Evolutionary conservation across 73 alveolate genomes (phyloP).

Genomic region (Paramecium bursaria): DNA sequence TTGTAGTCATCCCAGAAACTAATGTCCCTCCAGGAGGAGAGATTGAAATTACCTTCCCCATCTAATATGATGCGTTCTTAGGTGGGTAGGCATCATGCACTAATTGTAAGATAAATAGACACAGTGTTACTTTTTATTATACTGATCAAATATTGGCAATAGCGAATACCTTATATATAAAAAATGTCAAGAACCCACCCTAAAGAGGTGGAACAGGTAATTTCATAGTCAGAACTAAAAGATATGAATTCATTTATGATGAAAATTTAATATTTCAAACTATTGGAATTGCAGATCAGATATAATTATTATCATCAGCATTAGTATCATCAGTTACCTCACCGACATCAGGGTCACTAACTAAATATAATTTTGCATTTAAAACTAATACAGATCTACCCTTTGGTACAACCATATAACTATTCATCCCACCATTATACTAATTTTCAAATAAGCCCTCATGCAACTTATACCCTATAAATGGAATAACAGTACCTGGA

Average conservation of each 20-base stretch:
- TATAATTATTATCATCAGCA: conserved; percentile 36
- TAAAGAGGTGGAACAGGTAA: conserved; percentile 70
- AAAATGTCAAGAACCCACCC: conserved; percentile 61
- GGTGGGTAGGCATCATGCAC: conserved; percentile 48
- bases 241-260: conserved; percentile 63
- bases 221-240: conserved; percentile 59
- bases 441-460: conserved; percentile 60
- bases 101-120: conserved; percentile 21
- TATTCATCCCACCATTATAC: conserved; percentile 62
- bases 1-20: conserved; percentile 18
- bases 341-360: conserved; percentile 60
- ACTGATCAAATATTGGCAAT: conserved; percentile 47
- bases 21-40: conserved; percentile 57
- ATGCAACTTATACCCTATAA: conserved; percentile 60
- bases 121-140: conserved; percentile 18
- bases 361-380: conserved; percentile 65
- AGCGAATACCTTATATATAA: conserved; percentile 41
- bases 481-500: conserved; percentile 54
- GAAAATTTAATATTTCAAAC: conserved; percentile 59
- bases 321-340: conserved; percentile 51
- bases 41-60: conserved; percentile 32
- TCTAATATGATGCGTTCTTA: conserved; percentile 5
- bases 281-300: conserved; percentile 62
- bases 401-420: conserved; percentile 30
- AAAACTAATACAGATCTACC: conserved; percentile 65